phyloP scores from a whole-genome alignment of 352 stramenopile genomes.

The Plasmopara halstedii region DNA sequence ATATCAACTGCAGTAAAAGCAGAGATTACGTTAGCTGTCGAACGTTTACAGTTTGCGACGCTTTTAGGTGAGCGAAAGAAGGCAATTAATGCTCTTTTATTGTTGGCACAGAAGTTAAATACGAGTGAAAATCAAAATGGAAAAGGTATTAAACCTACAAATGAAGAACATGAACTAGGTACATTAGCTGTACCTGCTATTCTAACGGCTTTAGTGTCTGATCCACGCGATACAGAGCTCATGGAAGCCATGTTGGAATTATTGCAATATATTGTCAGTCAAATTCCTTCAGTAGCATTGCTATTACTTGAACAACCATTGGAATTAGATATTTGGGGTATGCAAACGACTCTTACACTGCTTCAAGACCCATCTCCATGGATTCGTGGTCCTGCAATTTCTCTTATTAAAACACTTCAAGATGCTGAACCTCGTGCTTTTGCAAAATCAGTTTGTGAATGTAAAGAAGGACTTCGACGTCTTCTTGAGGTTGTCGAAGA shows the following conservation, averaged over 20 bases:
- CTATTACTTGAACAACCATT: constrained; percentile 28
- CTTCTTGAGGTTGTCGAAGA: constrained; percentile 73
- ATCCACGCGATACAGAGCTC: constrained; percentile 75
- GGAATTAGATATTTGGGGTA: constrained; percentile 27
- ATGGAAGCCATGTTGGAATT: constrained; percentile 81
- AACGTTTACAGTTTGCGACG: constrained; percentile 67
- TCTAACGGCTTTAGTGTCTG: constrained; percentile 54
- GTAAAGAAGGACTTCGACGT: constrained; percentile 57
- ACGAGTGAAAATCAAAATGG: not conserved
- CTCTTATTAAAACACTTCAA: constrained; percentile 51
- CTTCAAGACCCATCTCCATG: constrained; percentile 72
- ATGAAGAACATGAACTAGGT: constrained; percentile 36
- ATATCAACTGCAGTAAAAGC: constrained; percentile 2
- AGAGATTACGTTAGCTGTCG: constrained; percentile 47
- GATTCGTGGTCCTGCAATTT: constrained; percentile 65
- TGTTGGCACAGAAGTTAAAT: constrained; percentile 24
- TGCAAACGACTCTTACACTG: constrained; percentile 58
- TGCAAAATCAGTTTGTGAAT: constrained; percentile 38
- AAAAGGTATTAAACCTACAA: constrained; percentile 3
- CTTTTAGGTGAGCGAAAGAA: constrained; percentile 68
- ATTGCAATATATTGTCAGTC: constrained; percentile 44
- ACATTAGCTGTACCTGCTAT: constrained; percentile 38
- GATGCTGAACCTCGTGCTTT: constrained; percentile 44
- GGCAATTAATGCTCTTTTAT: constrained; percentile 38
- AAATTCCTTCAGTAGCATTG: constrained; percentile 23